Evolutionary conservation across 257 asterid genomes (phyloP), one percentile per base, ranked within the genome.

Genomic region (Penstemon newberryi): DNA sequence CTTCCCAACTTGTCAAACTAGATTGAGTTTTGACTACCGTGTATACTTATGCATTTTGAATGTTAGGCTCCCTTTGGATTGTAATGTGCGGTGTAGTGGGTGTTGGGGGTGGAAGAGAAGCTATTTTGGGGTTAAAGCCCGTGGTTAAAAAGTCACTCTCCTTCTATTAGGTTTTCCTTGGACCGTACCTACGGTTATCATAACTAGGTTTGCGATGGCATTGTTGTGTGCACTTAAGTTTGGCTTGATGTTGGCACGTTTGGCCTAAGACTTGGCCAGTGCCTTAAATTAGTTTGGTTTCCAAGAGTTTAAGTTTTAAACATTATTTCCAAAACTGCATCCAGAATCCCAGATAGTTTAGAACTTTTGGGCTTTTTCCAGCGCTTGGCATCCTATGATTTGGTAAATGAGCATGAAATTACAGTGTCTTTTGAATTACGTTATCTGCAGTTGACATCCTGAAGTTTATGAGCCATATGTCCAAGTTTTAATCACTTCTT

Each of bases 211-310:
- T 1, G 8, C 42, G 43, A 9, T 66, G 11, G 53, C 36, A 42
- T 53, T 42, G 1, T 41, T 40, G 52, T 8, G 7, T 9, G 50
- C 10, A 15, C 25, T 51, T 12, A 46, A 41, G 56, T 5, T 44
- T 54, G 43, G 33, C 40, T 67, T 25, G 33, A 25, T 54, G 38
- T 18, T 43, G 54, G n/a, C 51, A 45, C 8, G 57, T 65, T n/a
- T 69, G 53, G 58, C 46, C 64, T 69, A 0, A 46, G 66, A 43
- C 41, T 67, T 66, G 44, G 45, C 54, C 39, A 3, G 33, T 69
- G 46, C 55, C 40, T 37, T 12, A 36, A 15, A 13, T 51, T 45
- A 33, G 72, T 46, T 69, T 41, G 46, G 45, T 43, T 37, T 59
- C 45, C 50, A 63, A 52, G 59, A 49, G 25, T 37, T 51, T 56